phyloP scores from a whole-genome alignment of 2,329 filamentous ascomycete species.

The Paraphaeosphaeria minitans region DNA sequence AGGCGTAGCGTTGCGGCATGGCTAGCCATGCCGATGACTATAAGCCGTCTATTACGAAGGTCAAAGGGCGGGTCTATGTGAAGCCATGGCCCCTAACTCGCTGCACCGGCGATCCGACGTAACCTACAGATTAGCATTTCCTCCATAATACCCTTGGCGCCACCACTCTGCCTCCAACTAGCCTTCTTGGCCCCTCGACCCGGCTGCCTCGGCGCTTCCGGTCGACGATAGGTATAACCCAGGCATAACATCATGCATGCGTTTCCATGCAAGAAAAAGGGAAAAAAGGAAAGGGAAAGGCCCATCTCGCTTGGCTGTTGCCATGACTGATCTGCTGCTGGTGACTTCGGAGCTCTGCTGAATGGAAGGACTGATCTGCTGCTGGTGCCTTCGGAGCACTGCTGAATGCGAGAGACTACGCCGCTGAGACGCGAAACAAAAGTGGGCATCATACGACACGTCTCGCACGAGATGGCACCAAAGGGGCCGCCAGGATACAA shows the following conservation, averaged over 20 bases:
- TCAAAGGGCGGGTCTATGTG: slow-evolving; percentile 23
- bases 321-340: too few relatives aligned
- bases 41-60: slow-evolving; percentile 33
- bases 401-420: too few relatives aligned
- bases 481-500: too few relatives aligned
- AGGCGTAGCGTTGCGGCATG: slow-evolving; percentile 29
- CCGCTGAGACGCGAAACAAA: too few relatives aligned
- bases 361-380: too few relatives aligned
- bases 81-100: slow-evolving; percentile 23
- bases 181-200: slow-evolving; percentile 8
- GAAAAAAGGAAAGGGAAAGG: too few relatives aligned
- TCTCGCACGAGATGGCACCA: neutral
- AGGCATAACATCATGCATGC: neutral
- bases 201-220: slow-evolving; percentile 2
- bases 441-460: neutral
- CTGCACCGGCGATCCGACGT: slow-evolving; percentile 7
- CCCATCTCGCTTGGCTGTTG: neutral
- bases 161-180: slow-evolving; percentile 4
- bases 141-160: slow-evolving; percentile 12
- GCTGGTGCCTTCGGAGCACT: too few relatives aligned
- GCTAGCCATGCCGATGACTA: slow-evolving; percentile 32
- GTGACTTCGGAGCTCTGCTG: too few relatives aligned
- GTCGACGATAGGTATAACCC: neutral
- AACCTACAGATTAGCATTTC: slow-evolving; percentile 16
- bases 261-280: neutral